phyloP scores from a whole-genome alignment of 805 yeast genomes.

The Cyberlindnera meyerae region DNA sequence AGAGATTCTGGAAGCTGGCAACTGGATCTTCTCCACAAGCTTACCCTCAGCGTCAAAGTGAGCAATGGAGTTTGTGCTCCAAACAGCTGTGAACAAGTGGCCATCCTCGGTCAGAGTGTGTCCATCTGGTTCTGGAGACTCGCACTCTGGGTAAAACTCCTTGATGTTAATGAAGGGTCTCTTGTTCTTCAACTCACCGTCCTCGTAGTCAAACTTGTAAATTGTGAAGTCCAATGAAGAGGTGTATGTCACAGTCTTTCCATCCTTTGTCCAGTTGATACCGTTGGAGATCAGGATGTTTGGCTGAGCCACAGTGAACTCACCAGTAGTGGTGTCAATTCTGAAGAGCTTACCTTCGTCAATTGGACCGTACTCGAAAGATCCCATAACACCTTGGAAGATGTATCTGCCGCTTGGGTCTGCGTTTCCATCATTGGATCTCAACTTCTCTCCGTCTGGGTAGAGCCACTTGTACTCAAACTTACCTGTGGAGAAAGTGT shows the following conservation, averaged over 20 bases:
- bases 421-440: conserved; percentile 82
- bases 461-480: conserved; percentile 38
- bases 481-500: conserved; percentile 36
- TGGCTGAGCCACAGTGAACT: conserved; percentile 31
- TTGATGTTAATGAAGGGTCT: conserved; percentile 35
- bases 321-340: conserved; percentile 30
- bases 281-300: conserved; percentile 60
- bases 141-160: conserved; percentile 23
- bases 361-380: conserved; percentile 37
- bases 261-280: conserved; percentile 45
- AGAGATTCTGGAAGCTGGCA: conserved; percentile 60
- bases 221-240: conserved; percentile 46
- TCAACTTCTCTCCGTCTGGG: conserved; percentile 30
- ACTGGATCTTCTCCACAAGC: conserved; percentile 41
- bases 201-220: conserved; percentile 43
- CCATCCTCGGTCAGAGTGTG: conserved; percentile 51
- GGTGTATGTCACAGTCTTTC: conserved; percentile 44
- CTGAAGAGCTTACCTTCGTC: conserved; percentile 52
- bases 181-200: conserved; percentile 34
- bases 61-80: conserved; percentile 53
- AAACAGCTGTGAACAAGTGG: conserved; percentile 59
- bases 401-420: conserved; percentile 67
- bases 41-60: conserved; percentile 46
- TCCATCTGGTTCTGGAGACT: conserved; percentile 76
- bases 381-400: conserved; percentile 78